Percentiles rank a stretch among this genome's conserved stretches.
Conservation (phyloP, 495 filamentous ascomycete species). For the Lophiostoma macrostomum region DNA sequence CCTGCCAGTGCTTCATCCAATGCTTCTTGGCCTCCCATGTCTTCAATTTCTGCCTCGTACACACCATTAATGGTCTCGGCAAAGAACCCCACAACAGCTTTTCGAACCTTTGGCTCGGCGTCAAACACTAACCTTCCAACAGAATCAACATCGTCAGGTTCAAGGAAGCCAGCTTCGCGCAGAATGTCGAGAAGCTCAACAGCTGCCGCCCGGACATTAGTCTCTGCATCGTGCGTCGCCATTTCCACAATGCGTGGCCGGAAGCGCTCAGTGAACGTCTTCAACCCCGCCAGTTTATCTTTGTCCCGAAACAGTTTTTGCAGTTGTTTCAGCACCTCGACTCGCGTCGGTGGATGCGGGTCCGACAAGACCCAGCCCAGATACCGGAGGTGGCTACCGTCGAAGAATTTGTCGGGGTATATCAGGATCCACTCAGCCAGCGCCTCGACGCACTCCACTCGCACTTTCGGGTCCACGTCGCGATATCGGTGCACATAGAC, state of each 20-base stretch:
- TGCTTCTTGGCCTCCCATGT: conserved; percentile 76
- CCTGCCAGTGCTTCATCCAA: conserved; percentile 64
- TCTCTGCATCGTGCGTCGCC: conserved; percentile 75
- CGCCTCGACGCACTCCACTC: conserved; percentile 77
- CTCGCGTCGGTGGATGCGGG: conserved; percentile 59
- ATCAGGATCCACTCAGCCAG: conserved; percentile 82
- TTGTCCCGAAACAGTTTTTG: conserved; percentile 68
- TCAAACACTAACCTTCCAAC: conserved; percentile 86
- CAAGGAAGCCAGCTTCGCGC: conserved; percentile 78
- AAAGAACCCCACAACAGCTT: conserved; percentile 86
- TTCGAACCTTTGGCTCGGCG: conserved; percentile 74
- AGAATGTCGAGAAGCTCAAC: conserved; percentile 78
- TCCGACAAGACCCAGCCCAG: conserved; percentile 94
- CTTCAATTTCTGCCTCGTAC: conserved; percentile 75
- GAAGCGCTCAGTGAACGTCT: conserved; percentile 88
- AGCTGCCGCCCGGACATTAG: conserved; percentile 69
- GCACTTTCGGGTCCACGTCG: conserved; percentile 83
- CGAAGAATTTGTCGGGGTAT: conserved; percentile 81
- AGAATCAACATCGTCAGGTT: conserved; percentile 83
- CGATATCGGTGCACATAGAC: conserved; percentile 94
- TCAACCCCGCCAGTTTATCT: conserved; percentile 71
- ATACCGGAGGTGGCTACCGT: conserved; percentile 83
- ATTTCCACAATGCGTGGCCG: conserved; percentile 88
- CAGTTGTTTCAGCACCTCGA: conserved; percentile 79
- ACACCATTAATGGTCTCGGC: conserved; percentile 77